Percentiles rank a stretch among this genome's conserved stretches.
Evolutionary conservation across 306 rosid species (phyloP).

Genomic region (Vigna angularis): DNA sequence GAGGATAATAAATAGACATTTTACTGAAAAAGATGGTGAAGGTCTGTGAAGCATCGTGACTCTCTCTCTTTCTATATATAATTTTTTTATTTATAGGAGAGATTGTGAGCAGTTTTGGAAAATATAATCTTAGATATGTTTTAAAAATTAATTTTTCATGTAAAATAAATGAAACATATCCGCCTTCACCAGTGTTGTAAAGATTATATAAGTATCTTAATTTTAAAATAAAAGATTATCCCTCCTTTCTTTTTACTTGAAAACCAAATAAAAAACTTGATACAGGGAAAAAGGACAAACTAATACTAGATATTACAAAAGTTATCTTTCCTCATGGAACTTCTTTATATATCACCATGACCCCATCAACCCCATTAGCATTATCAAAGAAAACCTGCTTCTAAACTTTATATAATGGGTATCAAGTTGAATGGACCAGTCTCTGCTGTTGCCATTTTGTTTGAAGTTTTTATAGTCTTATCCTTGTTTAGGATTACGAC

Average conservation of each 20-base stretch:
- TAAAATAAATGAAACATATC: not conserved
- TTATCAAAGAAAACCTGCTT: not conserved
- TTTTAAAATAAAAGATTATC: not conserved
- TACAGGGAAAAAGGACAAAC: no score
- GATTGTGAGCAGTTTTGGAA: no score
- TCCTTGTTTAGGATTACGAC: slow-evolving; percentile 40
- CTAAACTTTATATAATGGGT: slow-evolving; percentile 46
- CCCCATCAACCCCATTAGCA: no score
- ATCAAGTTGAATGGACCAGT: slow-evolving; percentile 26
- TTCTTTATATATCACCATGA: slow-evolving; percentile 13
- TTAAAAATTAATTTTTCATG: not conserved
- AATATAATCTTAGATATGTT: no score
- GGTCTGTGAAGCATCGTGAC: not conserved
- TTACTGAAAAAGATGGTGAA: not conserved
- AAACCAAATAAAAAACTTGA: no score
- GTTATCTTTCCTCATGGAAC: not conserved
- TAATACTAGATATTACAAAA: not conserved
- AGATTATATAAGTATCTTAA: not conserved
- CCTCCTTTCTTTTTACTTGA: no score
- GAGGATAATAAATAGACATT: not conserved
- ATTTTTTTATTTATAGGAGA: not conserved
- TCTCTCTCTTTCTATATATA: no score
- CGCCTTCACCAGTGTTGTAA: slow-evolving; percentile 14
- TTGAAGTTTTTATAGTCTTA: slow-evolving; percentile 25
- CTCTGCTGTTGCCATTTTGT: slow-evolving; percentile 8